A percentile compares a stretch with the other conserved stretches of the same genome.
These are phyloP conservation scores for Cicer cuneatum DNA, from an alignment of 306 rosid genomes.

Conservation along the genomic window DNA sequence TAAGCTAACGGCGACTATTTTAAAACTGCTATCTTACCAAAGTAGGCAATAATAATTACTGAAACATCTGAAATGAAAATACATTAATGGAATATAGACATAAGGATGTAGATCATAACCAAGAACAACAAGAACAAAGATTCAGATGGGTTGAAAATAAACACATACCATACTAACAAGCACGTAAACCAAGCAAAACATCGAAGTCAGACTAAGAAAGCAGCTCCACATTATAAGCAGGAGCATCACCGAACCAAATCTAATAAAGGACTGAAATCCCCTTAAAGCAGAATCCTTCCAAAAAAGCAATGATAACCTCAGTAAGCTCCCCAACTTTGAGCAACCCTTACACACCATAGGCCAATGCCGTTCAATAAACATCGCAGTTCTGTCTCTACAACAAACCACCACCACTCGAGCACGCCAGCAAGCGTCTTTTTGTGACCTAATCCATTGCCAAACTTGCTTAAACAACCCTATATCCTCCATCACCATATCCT, in stretches of 20 bases:
- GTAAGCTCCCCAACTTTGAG: conserved; percentile 59
- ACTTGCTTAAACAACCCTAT: conserved; percentile 82
- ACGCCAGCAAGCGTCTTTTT: conserved; percentile 64
- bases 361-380: conserved; percentile 81
- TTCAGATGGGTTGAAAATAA: conserved; percentile 27
- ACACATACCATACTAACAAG: conserved; percentile 87
- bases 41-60: conserved; percentile 10
- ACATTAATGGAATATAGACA: background rate
- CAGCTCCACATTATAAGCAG: conserved; percentile 96
- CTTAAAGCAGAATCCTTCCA: conserved; percentile 78
- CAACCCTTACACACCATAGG: conserved; percentile 77
- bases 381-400: conserved; percentile 57
- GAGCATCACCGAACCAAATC: conserved; percentile 78
- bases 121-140: conserved; percentile 22
- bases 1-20: conserved; percentile 15
- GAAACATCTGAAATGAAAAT: conserved; percentile 19
- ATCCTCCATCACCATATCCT: conserved; percentile 75
- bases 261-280: conserved; percentile 75
- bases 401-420: conserved; percentile 50
- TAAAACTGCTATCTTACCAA: conserved; percentile 22
- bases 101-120: conserved; percentile 38
- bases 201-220: conserved; percentile 89
- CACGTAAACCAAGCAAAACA: conserved; percentile 85
- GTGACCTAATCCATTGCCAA: conserved; percentile 83
- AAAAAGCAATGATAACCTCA: conserved; percentile 55